Evolutionary conservation across 495 filamentous ascomycete genomes (phyloP), one percentile per base, ranked within the genome.

Genomic region (Aspergillus ellipticus): DNA sequence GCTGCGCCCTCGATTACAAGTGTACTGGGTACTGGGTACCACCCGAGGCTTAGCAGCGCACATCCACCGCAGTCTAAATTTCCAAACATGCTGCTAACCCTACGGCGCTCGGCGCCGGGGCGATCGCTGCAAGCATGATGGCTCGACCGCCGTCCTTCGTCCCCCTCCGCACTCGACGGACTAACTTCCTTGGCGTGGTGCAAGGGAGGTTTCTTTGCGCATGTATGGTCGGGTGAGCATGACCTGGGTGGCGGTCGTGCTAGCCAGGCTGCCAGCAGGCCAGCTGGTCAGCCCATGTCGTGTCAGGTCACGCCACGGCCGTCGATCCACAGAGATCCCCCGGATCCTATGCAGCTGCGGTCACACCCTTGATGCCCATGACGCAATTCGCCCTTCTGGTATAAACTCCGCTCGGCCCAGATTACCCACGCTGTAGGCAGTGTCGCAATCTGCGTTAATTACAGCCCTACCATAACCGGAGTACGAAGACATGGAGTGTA

Each of bases 301-400:
- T 53, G 50, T 29, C 50, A 43, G 37, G 37, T 53, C 50, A 53
- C 42, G 50, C 50, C 50, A 53, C 50, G 50, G 39, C 11, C 17
- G 24, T 26, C 9, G 43, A 26, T 47, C 43, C 43, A 47, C 20
- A 24, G 20, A 24, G 43, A 47, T 47, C 19, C 21, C 22, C 13
- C 20, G 21, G 13, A n/a, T 26, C 13, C 7, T 7, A n/a, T n/a
- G n/a, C 9, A 48, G 28, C 22, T 16, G 10, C 22, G 3, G 19
- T 45, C n/a, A 1, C 24, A 2, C 42, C 17, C 15, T 13, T 10
- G 17, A 48, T 16, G 22, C 1, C 28, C 16, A 48, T 48, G 45
- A 48, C 45, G 45, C 45, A 48, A 48, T 48, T 21, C 10, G 28
- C 45, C 13, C 42, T 11, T 13, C 8, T n/a, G 11, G 3, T 28